Evolutionary conservation across 2,329 filamentous ascomycete genomes (phyloP), one percentile per base, ranked within the genome.

Genomic region (Beauveria sp.): DNA sequence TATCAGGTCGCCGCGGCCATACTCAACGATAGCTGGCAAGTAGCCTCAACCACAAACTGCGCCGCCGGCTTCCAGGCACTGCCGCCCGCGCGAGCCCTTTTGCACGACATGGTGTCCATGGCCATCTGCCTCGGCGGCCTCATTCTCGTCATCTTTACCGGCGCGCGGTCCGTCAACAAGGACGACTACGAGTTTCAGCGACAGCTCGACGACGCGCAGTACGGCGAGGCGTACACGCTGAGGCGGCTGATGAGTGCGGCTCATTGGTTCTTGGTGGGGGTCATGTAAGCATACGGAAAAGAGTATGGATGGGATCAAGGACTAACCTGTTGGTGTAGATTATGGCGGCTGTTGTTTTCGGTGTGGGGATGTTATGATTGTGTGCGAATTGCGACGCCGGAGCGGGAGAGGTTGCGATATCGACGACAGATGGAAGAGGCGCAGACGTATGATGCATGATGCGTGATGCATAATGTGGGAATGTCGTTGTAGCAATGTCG

Each of bases 21-120:
- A 61, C 69, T 76, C 65, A 73, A 73, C 58, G 74, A 76, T 52
- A 75, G 72, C 66, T 75, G 73, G 73, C 72, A 75, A 46, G 68
- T 71, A 49, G 60, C 71, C 52, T 69, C 73, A 3, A 64, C 71
- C 16, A 65, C 67, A 6, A 69, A 74, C 28, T 63, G 66, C 8
- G 62, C 67, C 8, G 61, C 67, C 14, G 67, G 67, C 8, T 69
- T 74, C 16, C 62, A 65, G 18, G 65, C 69, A 31, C 61, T 73
- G 28, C 63, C 68, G 20, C 65, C 71, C 2, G 68, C 69, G 3
- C 67, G 71, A n/a, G 67, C 65, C 43, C 64, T 73, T 6, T 61
- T 73, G 7, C 70, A 73, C 63, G 74, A 76, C 55, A 63, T 74
- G 46, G 70, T 75, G 48, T 64, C 70, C 8, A 65, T 75, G 22